Conservation (phyloP, 192 early-diverging fungal species). For the Pilobolus umbonatus region DNA sequence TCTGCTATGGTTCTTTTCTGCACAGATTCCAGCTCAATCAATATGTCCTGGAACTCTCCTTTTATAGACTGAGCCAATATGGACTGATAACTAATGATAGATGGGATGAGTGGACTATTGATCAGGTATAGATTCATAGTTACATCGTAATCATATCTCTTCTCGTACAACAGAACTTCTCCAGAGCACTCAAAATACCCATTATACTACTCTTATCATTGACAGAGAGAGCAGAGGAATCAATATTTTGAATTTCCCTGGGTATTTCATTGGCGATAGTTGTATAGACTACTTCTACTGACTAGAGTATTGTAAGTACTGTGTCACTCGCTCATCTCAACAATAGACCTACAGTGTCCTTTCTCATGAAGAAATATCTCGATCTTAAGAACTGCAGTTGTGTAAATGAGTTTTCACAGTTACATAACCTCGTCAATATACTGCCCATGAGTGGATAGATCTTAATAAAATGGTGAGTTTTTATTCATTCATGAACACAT, state of each 20-base stretch:
- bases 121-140: neutral
- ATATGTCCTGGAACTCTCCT: slow-evolving; percentile 18
- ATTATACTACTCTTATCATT: neutral
- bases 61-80: slow-evolving; percentile 33
- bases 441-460: slow-evolving; percentile 20
- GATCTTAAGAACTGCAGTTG: slow-evolving; percentile 29
- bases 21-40: slow-evolving; percentile 27
- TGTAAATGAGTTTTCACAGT: slow-evolving; percentile 28
- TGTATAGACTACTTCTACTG: slow-evolving; percentile 5
- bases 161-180: slow-evolving; percentile 18
- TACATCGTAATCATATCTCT: slow-evolving; percentile 29
- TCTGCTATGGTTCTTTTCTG: slow-evolving; percentile 4
- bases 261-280: slow-evolving; percentile 12
- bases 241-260: slow-evolving; percentile 1
- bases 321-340: neutral
- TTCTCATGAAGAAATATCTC: slow-evolving; percentile 28
- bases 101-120: neutral
- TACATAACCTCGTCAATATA: slow-evolving; percentile 22
- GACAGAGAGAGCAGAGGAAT: neutral
- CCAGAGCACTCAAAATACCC: slow-evolving; percentile 5
- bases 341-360: slow-evolving; percentile 27
- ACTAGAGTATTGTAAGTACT: neutral
- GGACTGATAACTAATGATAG: slow-evolving; percentile 29
- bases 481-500: neutral
- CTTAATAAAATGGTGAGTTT: neutral